Percentiles rank a stretch among this genome's conserved stretches.
phyloP scores from a whole-genome alignment of 2,329 filamentous ascomycete species.

The Aspergillus sojae region DNA sequence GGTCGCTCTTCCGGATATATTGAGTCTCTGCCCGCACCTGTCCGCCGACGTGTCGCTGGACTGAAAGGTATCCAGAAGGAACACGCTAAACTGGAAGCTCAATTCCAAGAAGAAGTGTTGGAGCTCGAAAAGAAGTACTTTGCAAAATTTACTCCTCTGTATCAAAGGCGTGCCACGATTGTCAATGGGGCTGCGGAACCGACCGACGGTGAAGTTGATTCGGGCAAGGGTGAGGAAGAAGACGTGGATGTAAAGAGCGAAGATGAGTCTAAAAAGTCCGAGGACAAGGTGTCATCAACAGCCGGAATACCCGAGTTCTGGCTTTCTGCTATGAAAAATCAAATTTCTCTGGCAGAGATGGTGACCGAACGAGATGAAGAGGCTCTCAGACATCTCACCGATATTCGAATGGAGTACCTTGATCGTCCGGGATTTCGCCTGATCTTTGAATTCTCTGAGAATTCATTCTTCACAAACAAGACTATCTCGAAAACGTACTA shows the following conservation, averaged over 20 bases:
- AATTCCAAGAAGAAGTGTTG: slow-evolving; percentile 98
- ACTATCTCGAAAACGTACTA: slow-evolving; percentile 97
- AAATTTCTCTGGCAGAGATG: slow-evolving; percentile 94
- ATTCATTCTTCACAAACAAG: slow-evolving; percentile 98
- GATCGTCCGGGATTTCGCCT: slow-evolving; percentile 97
- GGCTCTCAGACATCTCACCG: slow-evolving; percentile 83
- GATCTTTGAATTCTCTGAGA: slow-evolving; percentile 94
- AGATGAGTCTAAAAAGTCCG: slow-evolving; percentile 53
- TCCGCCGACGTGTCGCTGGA: slow-evolving; percentile 90
- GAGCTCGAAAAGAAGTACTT: slow-evolving; percentile 99
- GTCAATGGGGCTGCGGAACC: slow-evolving; percentile 87
- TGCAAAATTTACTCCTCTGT: slow-evolving; percentile 95
- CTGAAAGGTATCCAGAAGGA: slow-evolving; percentile 98
- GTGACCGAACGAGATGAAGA: slow-evolving; percentile 97
- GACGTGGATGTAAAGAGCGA: slow-evolving; percentile 64
- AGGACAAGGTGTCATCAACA: slow-evolving; percentile 51
- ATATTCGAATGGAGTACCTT: slow-evolving; percentile 99
- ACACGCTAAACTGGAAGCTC: slow-evolving; percentile 95
- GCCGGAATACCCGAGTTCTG: slow-evolving; percentile 98
- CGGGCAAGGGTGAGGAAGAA: slow-evolving; percentile 78
- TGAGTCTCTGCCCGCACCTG: slow-evolving; percentile 85
- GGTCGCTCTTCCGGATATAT: slow-evolving; percentile 97
- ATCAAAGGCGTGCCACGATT: slow-evolving; percentile 91
- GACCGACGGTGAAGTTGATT: slow-evolving; percentile 81
- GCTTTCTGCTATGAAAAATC: slow-evolving; percentile 99